Conservation (phyloP, 306 rosid species). For the Quercus aquifolioides region DNA sequence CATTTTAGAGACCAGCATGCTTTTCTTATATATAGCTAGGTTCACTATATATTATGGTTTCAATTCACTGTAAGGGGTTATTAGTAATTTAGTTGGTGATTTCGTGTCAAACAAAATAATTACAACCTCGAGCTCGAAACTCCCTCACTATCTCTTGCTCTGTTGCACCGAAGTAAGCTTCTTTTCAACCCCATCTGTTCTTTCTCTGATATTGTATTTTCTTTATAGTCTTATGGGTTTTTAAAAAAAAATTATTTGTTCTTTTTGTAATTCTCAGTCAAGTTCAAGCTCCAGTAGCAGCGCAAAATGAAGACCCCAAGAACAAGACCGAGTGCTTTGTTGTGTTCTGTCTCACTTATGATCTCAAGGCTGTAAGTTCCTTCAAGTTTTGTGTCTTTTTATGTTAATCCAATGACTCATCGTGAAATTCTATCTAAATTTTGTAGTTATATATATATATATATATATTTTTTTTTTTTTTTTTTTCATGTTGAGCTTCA, state of each 20-base stretch:
- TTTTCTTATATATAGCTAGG: no score
- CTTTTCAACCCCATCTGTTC: background rate
- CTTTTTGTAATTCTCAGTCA: constrained; percentile 39
- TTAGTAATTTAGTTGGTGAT: no score
- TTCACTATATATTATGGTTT: no score
- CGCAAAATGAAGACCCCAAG: constrained; percentile 38
- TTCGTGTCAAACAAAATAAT: no score
- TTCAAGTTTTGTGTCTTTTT: constrained; percentile 1
- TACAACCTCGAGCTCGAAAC: constrained; percentile 22
- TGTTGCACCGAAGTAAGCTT: constrained; percentile 71
- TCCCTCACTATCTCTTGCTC: constrained; percentile 56
- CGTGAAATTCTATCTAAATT: background rate
- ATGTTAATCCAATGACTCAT: background rate
- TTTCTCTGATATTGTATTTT: background rate
- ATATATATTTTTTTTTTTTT: background rate
- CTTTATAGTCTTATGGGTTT: background rate
- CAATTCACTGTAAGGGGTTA: no score
- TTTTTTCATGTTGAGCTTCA: constrained; percentile 11
- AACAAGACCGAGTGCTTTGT: constrained; percentile 76
- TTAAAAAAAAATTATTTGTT: background rate
- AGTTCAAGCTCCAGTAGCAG: constrained; percentile 60
- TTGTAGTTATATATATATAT: no score
- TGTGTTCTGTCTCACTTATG: constrained; percentile 88
- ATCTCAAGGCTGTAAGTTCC: constrained; percentile 77
- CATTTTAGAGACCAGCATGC: no score